Evolutionary conservation across 192 early-diverging fungal genomes (phyloP), one percentile per base, ranked within the genome.

Genomic region (Entomortierella beljakovae): DNA sequence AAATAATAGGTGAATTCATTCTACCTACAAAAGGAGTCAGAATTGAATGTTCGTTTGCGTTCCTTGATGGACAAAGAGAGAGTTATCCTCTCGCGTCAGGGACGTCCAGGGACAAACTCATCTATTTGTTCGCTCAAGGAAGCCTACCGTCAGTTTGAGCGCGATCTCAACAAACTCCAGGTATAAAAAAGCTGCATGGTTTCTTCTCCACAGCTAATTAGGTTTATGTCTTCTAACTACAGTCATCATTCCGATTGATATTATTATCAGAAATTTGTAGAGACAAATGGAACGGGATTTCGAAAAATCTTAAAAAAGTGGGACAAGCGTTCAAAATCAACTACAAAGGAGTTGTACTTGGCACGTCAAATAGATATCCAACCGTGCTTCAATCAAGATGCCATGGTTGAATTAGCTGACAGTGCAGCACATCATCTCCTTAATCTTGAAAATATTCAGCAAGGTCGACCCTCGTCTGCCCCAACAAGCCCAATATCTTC

Each of bases 281-380:
- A 98, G 82, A 88, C 98, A 29, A 99, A 99, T 80, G 92, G 88
- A 23, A 94, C 93, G 10, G 98, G 97, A n/a, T 99, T 99, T 71
- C 82, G 97, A 38, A 99, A 99, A 88, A 99, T 99, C 61, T 71
- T 99, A 60, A 99, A 99, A 77, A 99, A 99, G 83, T 99, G 96
- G 96, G 98, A 99, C 87, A 99, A 99, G 85, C 89, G 98, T 42
- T 92, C 94, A 50, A 98, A 99, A 82, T 94, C 95, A 7, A 93
- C 90, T 25, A 99, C 96, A 16, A 99, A 98, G 70, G 98, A 99
- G 77, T 89, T 99, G 32, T 99, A 99, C 67, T 88, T 99, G 10
- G 90, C 95, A 0, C 92, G 98, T 13, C 98, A 99, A 77, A 88
- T 99, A 40, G 98, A 99, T 59, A 93, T 99, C 26, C 97, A 98